A percentile compares a stretch with the other conserved stretches of the same genome.
Conservation (phyloP, 805 yeast species). For the Limtongozyma cylindracea region DNA sequence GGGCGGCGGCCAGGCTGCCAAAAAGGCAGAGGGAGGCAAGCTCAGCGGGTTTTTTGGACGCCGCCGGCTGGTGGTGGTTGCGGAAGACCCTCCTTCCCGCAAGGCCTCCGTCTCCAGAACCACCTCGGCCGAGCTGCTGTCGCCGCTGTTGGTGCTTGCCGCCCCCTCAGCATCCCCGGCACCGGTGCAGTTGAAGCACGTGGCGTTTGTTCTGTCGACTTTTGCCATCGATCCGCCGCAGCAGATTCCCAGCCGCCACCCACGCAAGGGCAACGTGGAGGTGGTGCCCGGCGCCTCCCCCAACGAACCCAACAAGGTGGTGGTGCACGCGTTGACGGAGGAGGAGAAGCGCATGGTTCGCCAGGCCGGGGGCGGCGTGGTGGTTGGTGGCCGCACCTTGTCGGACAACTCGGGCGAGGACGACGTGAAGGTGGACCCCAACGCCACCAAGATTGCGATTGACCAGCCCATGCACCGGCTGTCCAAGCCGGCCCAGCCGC, state of each 20-base stretch:
- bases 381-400: slow-evolving; percentile 59
- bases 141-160: no score
- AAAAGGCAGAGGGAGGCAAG: no score
- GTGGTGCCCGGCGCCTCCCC: slow-evolving; percentile 32
- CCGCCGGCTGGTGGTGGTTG: no score
- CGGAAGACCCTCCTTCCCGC: no score
- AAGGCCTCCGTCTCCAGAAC: no score
- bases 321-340: slow-evolving; percentile 10
- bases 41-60: no score
- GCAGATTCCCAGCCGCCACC: slow-evolving; percentile 73
- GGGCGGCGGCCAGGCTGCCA: no score
- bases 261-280: slow-evolving; percentile 17
- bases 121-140: no score
- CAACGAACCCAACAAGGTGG: slow-evolving; percentile 13
- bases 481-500: slow-evolving; percentile 3
- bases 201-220: slow-evolving; percentile 15
- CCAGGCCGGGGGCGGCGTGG: slow-evolving; percentile 54
- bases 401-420: slow-evolving; percentile 13
- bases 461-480: slow-evolving; percentile 1
- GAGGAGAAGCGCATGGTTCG: no score
- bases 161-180: no score
- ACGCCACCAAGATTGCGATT: slow-evolving; percentile 1
- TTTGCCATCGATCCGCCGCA: slow-evolving; percentile 52
- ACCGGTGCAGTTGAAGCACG: slow-evolving; percentile 10
- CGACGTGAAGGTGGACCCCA: not conserved